Conservation (phyloP, 2,329 filamentous ascomycete genomes). For the Aspergillus tubingensis region DNA sequence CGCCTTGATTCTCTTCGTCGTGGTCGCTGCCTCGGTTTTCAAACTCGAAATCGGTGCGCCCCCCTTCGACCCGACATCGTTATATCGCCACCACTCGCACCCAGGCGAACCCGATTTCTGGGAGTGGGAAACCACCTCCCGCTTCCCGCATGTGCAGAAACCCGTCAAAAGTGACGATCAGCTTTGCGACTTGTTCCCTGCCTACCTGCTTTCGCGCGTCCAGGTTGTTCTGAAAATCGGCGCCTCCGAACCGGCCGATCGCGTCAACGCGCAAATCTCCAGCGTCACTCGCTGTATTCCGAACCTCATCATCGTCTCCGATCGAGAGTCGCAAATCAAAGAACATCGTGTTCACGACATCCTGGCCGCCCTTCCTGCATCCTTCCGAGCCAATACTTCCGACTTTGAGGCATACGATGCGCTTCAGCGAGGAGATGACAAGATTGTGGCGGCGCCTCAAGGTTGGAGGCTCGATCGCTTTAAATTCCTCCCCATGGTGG, state of each 20-base stretch:
- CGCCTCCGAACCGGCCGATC: slow-evolving; percentile 45
- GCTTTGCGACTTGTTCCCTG: slow-evolving; percentile 32
- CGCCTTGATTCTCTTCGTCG: slow-evolving; percentile 6
- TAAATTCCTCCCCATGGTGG: slow-evolving; percentile 60
- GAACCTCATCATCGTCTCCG: slow-evolving; percentile 54
- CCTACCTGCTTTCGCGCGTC: slow-evolving; percentile 43
- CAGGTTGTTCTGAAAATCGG: slow-evolving; percentile 55
- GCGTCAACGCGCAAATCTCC: slow-evolving; percentile 51
- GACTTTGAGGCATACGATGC: slow-evolving; percentile 47
- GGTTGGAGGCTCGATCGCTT: slow-evolving; percentile 60
- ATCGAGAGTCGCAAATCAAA: slow-evolving; percentile 50
- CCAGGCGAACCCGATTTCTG: slow-evolving; percentile 18
- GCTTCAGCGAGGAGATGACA: slow-evolving; percentile 40
- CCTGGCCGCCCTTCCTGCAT: slow-evolving; percentile 48
- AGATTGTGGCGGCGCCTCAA: slow-evolving; percentile 34
- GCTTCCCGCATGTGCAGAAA: slow-evolving; percentile 12
- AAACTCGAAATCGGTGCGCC: slow-evolving; percentile 3
- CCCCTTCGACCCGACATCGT: slow-evolving; percentile 4
- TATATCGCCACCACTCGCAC: slow-evolving; percentile 10
- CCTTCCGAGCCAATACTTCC: slow-evolving; percentile 38
- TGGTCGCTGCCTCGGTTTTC: slow-evolving; percentile 10
- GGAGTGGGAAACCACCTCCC: slow-evolving; percentile 26
- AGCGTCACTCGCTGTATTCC: slow-evolving; percentile 57
- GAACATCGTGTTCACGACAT: slow-evolving; percentile 51
- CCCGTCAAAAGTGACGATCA: slow-evolving; percentile 3